Conservation (phyloP, 2,329 filamentous ascomycete species). For the Paraconiothyrium brasiliense region DNA sequence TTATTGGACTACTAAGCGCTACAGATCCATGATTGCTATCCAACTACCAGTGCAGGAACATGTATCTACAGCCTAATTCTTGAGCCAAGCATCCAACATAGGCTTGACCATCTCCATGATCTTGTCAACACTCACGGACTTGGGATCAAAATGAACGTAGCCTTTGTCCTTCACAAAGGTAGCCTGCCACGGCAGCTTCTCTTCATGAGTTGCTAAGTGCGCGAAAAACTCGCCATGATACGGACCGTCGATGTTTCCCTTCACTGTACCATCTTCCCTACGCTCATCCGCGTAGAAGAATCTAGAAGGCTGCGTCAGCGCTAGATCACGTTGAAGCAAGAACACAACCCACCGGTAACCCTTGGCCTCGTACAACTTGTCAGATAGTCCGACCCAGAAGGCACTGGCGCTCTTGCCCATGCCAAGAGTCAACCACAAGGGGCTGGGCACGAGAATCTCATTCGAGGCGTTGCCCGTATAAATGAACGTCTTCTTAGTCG, state of each 20-base stretch:
- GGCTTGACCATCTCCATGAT: background rate
- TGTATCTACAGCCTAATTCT: background rate
- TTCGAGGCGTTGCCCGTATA: conserved; percentile 52
- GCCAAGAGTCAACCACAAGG: background rate
- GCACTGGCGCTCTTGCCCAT: conserved; percentile 9
- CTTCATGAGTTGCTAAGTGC: conserved; percentile 38
- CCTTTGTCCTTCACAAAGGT: conserved; percentile 51
- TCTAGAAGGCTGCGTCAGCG: conserved; percentile 26
- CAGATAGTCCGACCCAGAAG: conserved; percentile 1
- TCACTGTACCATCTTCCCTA: conserved; percentile 48
- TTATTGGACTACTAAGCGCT: no score
- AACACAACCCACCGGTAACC: conserved; percentile 11
- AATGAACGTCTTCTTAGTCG: conserved; percentile 51
- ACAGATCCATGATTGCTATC: no score
- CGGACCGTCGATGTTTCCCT: conserved; percentile 41
- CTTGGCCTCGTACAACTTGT: background rate
- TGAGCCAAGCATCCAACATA: background rate
- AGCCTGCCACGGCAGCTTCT: conserved; percentile 45
- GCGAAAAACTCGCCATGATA: conserved; percentile 49
- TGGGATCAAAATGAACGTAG: conserved; percentile 31
- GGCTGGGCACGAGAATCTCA: background rate
- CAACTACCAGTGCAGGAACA: no score
- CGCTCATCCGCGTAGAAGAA: conserved; percentile 64
- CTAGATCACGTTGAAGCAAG: background rate
- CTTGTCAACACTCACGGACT: background rate